Percentiles rank a stretch among this genome's conserved stretches.
Evolutionary conservation across 768 basidiomycete species (phyloP).

Genomic region (Trametes gibbosa): DNA sequence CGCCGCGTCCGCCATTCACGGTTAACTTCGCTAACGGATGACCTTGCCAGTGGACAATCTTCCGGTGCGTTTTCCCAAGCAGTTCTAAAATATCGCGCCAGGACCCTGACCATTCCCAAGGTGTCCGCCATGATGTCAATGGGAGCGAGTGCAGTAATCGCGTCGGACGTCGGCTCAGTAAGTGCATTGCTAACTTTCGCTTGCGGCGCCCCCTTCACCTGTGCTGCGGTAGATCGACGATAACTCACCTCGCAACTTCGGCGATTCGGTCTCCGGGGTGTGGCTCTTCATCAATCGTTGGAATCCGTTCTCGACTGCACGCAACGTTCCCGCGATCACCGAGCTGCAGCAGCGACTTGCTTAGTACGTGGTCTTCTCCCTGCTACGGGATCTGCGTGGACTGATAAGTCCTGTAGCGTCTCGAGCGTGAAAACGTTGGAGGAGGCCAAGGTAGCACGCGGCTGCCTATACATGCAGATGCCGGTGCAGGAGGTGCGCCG

Average conservation of each 20-base stretch:
- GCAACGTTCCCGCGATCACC: constrained; percentile 81
- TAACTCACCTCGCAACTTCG: constrained; percentile 91
- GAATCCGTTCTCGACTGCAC: constrained; percentile 84
- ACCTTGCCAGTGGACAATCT: constrained; percentile 73
- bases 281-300: constrained; percentile 92
- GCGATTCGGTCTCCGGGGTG: constrained; percentile 94
- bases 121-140: constrained; percentile 89
- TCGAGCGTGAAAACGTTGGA: constrained; percentile 94
- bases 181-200: constrained; percentile 25
- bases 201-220: neutral
- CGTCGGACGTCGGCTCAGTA: constrained; percentile 89
- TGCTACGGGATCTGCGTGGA: neutral
- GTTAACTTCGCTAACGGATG: constrained; percentile 8
- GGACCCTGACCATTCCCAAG: constrained; percentile 33
- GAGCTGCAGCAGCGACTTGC: constrained; percentile 93
- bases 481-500: constrained; percentile 80
- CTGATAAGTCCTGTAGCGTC: constrained; percentile 53
- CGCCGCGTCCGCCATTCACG: constrained; percentile 25
- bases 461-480: constrained; percentile 91
- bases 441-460: constrained; percentile 88
- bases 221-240: constrained; percentile 68
- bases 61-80: constrained; percentile 49
- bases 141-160: constrained; percentile 89
- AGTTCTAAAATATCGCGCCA: neutral
- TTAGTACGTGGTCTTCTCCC: constrained; percentile 60